Evolutionary conservation across 805 yeast species (phyloP).

Genomic region (Nakazawaea ernobii): DNA sequence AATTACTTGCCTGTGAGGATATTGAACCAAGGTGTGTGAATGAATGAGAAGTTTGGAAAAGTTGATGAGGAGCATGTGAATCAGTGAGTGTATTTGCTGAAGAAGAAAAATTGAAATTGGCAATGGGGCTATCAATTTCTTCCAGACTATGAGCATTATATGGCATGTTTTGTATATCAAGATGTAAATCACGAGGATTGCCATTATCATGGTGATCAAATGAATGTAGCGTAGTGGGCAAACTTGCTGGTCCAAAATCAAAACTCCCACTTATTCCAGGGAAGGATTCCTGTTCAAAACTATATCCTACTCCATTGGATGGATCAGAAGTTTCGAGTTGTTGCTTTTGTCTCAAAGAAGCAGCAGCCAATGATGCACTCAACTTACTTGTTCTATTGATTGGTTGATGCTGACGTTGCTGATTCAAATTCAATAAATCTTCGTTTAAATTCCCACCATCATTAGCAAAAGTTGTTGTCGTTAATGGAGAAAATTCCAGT

Average conservation of each 20-base stretch:
- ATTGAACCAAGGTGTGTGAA: conserved; percentile 7
- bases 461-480: conserved; percentile 1
- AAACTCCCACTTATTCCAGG: conserved; percentile 8
- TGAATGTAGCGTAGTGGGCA: conserved; percentile 3
- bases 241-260: conserved; percentile 13
- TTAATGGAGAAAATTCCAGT: conserved; percentile 21
- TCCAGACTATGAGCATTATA: neutral
- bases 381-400: conserved; percentile 10
- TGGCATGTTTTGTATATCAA: neutral
- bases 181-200: neutral
- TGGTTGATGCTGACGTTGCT: conserved; percentile 1
- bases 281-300: conserved; percentile 7
- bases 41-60: conserved; percentile 3
- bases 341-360: conserved; percentile 4
- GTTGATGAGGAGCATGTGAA: neutral
- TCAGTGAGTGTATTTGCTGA: neutral
- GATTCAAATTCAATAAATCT: conserved; percentile 6
- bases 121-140: conserved; percentile 4
- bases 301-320: neutral
- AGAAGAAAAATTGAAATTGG: neutral
- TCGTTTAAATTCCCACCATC: conserved; percentile 1
- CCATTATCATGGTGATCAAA: neutral
- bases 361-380: conserved; percentile 13
- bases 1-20: conserved; percentile 6
- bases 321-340: neutral